Evolutionary conservation across 495 filamentous ascomycete genomes (phyloP), one percentile per base, ranked within the genome.

Genomic region (Aspergillus diversus): DNA sequence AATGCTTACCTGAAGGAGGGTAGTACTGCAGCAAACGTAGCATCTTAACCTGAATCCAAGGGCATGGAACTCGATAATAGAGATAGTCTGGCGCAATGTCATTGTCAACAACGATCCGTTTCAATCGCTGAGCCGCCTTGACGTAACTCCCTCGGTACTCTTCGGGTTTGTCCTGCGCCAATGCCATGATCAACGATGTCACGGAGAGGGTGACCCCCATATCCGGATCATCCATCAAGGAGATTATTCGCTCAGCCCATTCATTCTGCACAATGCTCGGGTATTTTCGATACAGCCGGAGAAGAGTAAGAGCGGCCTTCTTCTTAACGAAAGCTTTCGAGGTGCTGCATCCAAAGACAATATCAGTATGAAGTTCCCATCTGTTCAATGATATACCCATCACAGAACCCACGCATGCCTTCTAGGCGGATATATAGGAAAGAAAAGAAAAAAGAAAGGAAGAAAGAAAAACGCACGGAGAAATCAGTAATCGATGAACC

Each of bases 261-360:
- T 97, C 92, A 50, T 90, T 91, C 72, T 97, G 92, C 11, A 99
- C 91, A 67, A 98, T 97, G 57, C 83, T 87, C 0, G 92, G 91
- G 68, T 93, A 89, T 79, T 98, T 99, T 59, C 96, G 90, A 78
- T 97, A 99, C 13, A 99, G 77, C 50, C 96, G 90, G 32, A 99
- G 87, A n/a, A 99, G 81, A 3, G 96, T 99, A 32, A 99, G 82
- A 5, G 96, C 96, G 5, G 96, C 94, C 81, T 99, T 99, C 82
- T 99, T 99, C 81, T 98, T 99, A 33, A 99, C 96, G 59, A 99
- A 99, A 1, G 95, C 84, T 76, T 97, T 98, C 0, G 94, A 97
- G 15, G 96, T 94, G 37, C 93, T 97, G 60, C 5, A 33, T 9
- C 21, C 39, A 43, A 21, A 33, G 63, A 73, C 49, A 78, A 64